Conservation (phyloP, 2,329 filamentous ascomycete species). For the Shiraia sp. region DNA sequence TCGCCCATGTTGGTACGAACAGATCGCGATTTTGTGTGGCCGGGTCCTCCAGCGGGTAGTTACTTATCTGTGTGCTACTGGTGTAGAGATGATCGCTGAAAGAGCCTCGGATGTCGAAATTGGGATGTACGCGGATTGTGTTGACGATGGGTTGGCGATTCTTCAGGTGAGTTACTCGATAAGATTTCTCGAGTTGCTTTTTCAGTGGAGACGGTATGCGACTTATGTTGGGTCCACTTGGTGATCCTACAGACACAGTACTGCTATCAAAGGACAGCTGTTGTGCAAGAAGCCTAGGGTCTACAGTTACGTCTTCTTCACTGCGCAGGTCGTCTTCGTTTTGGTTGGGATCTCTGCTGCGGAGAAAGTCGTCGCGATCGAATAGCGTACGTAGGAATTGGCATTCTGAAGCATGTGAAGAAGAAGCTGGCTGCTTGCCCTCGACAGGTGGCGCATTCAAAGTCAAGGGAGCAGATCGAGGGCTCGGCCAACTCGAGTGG, state of each 20-base stretch:
- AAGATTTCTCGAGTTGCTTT: slow-evolving; percentile 8
- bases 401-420: neutral
- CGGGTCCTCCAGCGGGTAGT: slow-evolving; percentile 13
- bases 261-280: slow-evolving; percentile 3
- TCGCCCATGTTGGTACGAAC: slow-evolving; percentile 28
- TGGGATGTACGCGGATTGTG: slow-evolving; percentile 25
- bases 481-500: slow-evolving; percentile 7
- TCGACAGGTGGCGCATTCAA: slow-evolving; percentile 5
- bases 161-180: slow-evolving; percentile 17
- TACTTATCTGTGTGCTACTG: slow-evolving; percentile 11
- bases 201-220: slow-evolving; percentile 6
- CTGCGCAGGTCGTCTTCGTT: slow-evolving; percentile 12
- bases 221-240: slow-evolving; percentile 11
- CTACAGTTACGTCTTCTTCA: slow-evolving; percentile 10
- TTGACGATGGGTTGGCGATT: slow-evolving; percentile 25
- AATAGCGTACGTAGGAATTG: slow-evolving; percentile 21
- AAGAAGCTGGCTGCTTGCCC: slow-evolving; percentile 10
- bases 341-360: slow-evolving; percentile 12
- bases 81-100: slow-evolving; percentile 25
- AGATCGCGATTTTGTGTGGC: slow-evolving; percentile 17
- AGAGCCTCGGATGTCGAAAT: slow-evolving; percentile 19
- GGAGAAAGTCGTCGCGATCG: slow-evolving; percentile 25
- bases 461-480: slow-evolving; percentile 5
- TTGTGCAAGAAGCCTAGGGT: slow-evolving; percentile 15
- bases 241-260: slow-evolving; percentile 4